These are phyloP conservation scores for Coemansia sp. DNA, from an alignment of 192 early-diverging fungal species.

Conservation along the genomic window DNA sequence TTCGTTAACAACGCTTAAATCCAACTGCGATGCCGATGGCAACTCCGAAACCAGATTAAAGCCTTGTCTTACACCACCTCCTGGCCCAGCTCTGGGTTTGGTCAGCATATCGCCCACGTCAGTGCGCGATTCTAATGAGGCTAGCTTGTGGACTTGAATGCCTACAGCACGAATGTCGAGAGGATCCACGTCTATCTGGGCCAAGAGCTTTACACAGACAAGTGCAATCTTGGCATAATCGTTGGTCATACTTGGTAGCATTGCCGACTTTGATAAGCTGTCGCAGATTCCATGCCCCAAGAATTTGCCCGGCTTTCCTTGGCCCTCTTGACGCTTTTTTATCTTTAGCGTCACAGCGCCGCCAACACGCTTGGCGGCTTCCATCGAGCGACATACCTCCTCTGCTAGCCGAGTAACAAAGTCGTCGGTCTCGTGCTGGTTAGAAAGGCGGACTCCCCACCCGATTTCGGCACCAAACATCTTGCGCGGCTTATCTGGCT, in stretches of 20 bases:
- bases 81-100: constrained; percentile 7
- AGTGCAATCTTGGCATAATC: constrained; percentile 36
- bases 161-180: constrained; percentile 47
- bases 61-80: background rate
- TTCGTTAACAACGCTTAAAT: constrained; percentile 25
- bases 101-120: constrained; percentile 20
- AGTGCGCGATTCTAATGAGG: background rate
- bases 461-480: constrained; percentile 81
- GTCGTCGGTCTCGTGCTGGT: constrained; percentile 59
- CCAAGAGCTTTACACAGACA: constrained; percentile 18
- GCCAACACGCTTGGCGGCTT: constrained; percentile 55
- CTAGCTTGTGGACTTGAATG: constrained; percentile 35
- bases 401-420: constrained; percentile 66
- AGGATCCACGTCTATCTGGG: constrained; percentile 20
- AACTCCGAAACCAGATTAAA: background rate
- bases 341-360: constrained; percentile 68
- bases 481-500: constrained; percentile 66
- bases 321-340: constrained; percentile 55
- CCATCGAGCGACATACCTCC: constrained; percentile 68
- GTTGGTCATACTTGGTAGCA: constrained; percentile 52
- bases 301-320: constrained; percentile 57
- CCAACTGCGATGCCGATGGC: constrained; percentile 45
- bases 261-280: constrained; percentile 55
- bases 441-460: constrained; percentile 88
- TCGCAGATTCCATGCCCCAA: constrained; percentile 69